phyloP scores from a whole-genome alignment of 805 yeast species.

The Pichia cephalocereana region DNA sequence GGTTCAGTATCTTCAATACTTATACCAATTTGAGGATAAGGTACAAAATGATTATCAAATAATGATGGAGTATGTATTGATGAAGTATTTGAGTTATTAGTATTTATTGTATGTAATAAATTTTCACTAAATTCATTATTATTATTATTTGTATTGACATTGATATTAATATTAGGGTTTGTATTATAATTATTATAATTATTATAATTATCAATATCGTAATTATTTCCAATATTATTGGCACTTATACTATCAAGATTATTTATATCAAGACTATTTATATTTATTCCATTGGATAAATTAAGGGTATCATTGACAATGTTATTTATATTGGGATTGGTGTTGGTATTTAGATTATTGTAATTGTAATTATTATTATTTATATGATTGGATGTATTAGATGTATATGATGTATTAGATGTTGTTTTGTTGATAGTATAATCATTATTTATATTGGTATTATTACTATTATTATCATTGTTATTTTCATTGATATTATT shows the following conservation, averaged over 20 bases:
- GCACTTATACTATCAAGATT: too few species aligned
- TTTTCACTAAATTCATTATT: not conserved
- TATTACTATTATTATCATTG: not conserved
- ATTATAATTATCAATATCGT: too few species aligned
- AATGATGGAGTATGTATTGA: not conserved
- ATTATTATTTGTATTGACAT: not conserved
- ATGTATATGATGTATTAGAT: too few species aligned
- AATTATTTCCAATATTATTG: too few species aligned
- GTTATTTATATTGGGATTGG: not conserved
- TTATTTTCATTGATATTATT: not conserved
- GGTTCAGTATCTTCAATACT: constrained; percentile 17
- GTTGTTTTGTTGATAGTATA: too few species aligned
- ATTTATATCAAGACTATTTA: too few species aligned
- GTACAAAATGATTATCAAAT: not conserved
- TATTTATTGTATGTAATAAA: too few species aligned
- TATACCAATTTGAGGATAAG: not conserved
- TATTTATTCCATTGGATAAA: too few species aligned
- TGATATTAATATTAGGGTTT: not conserved
- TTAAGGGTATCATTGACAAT: too few species aligned
- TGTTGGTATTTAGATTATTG: not conserved
- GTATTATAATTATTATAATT: not conserved
- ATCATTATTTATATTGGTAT: too few species aligned
- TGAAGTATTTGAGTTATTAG: too few species aligned
- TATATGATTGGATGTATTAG: too few species aligned
- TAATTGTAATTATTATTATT: not conserved